Percentiles rank a stretch among this genome's conserved stretches.
phyloP scores from a whole-genome alignment of 352 stramenopile species.

The Thalassiosira livingstoniorum region DNA sequence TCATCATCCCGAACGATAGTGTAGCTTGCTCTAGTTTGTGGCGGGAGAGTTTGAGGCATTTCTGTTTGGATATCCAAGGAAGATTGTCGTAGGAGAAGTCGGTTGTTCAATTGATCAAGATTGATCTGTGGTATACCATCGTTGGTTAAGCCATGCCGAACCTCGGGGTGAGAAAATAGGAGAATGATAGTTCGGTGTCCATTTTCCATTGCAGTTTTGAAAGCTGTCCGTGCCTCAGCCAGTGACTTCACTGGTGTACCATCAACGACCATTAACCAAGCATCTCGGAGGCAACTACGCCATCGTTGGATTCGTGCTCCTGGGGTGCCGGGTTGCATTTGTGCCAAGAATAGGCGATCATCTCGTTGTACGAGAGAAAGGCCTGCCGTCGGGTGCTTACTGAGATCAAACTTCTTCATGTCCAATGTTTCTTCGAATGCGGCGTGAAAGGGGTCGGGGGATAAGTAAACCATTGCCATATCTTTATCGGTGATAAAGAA shows the following conservation, averaged over 20 bases:
- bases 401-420: not conserved
- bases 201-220: not conserved
- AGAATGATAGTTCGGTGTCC: not conserved
- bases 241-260: not conserved
- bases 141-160: too few species aligned
- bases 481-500: not conserved
- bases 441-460: not conserved
- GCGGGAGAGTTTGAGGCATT: not conserved
- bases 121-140: too few species aligned
- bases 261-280: conserved; percentile 4
- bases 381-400: conserved; percentile 1
- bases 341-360: conserved; percentile 5
- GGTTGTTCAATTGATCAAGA: too few species aligned
- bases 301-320: conserved; percentile 9
- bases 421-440: conserved; percentile 15
- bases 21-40: not conserved
- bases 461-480: conserved; percentile 12
- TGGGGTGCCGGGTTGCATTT: not conserved
- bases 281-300: not conserved
- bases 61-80: too few species aligned
- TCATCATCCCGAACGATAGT: not conserved
- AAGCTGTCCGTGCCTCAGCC: not conserved
- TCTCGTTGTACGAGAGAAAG: not conserved
- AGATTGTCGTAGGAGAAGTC: too few species aligned
- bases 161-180: not conserved